Base-by-base conservation (phyloP, 2,329 filamentous ascomycete genomes). In the Paraphoma sp. region DNA sequence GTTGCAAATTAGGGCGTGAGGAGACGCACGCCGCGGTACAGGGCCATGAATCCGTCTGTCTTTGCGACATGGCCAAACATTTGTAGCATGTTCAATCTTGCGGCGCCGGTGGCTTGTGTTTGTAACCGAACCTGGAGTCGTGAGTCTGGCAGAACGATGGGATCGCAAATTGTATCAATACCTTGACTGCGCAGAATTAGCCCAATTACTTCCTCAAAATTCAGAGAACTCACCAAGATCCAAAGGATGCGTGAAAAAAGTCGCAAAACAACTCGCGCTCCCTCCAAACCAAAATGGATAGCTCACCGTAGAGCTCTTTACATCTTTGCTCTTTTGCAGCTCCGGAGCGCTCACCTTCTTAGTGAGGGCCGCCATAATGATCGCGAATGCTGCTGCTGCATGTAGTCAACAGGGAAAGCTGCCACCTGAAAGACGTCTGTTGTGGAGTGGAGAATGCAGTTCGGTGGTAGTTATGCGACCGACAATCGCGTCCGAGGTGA, bases 201-300 rank as follows among this genome's bases (percentile, higher is more conserved):
- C 76, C 56, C 62, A 54, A n/a, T 17, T 31, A 18, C 40, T 17
- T 3, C 17, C 17, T 31, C 4, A 52, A 29, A n/a, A 23, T 17
- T n/a, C 36, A 17, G 54, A 48, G 42, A 57, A 58, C 89, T 77
- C 84, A 96, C 92, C 87, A 63, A 97, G 83, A 85, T 97, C 93
- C 73, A 98, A 82, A 48, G 94, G 94, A 83, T 98, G 94, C 30
- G 94, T 98, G 47, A 97, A 91, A 67, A 88, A 89, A 44, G 94
- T 93, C 38, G 94, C 94, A 82, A 95, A 89, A 75, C 92, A 96
- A 73, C 91, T 95, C 48, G 94, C 93, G 75, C 92, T 97, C 53
- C 95, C 95, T 62, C 95, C 95, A 77, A 99, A 98, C 95, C 94
- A 98, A 65, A 83, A 79, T 11, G 81, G 81, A 69, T 83, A 83